Conservation (phyloP, 2,329 filamentous ascomycete species). For the Botrytis elliptica region DNA sequence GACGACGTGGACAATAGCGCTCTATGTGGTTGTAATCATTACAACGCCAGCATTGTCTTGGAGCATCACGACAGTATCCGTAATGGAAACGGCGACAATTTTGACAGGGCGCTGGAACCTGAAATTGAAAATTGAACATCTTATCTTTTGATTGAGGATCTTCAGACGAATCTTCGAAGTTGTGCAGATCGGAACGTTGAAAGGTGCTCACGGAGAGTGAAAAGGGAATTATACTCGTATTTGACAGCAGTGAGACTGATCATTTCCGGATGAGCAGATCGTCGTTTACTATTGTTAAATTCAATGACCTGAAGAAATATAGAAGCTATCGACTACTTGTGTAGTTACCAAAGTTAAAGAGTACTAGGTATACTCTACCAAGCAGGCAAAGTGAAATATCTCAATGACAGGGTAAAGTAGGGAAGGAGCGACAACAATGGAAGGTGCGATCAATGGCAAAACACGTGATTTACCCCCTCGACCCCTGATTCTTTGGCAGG, state of each 20-base stretch:
- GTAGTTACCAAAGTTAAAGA: not conserved
- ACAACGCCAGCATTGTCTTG: slow-evolving; percentile 29
- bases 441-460: not conserved
- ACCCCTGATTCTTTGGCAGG: not conserved
- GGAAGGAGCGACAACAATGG: not conserved
- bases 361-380: not conserved
- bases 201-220: not conserved
- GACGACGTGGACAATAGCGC: slow-evolving; percentile 29
- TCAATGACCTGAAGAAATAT: not conserved
- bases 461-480: not conserved
- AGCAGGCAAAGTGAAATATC: not conserved
- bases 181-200: not conserved
- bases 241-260: not conserved
- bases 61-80: slow-evolving; percentile 24
- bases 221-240: no score
- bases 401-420: no score
- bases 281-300: not conserved
- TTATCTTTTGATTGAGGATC: not conserved
- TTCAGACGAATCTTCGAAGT: no score
- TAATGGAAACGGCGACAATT: slow-evolving; percentile 33
- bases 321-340: not conserved
- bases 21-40: slow-evolving; percentile 29
- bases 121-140: slow-evolving; percentile 25
- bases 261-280: not conserved
- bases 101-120: slow-evolving; percentile 24